Evolutionary conservation across 345 rosid species (phyloP), one percentile per base, ranked within the genome.

Genomic region (Syzygium aqueum): DNA sequence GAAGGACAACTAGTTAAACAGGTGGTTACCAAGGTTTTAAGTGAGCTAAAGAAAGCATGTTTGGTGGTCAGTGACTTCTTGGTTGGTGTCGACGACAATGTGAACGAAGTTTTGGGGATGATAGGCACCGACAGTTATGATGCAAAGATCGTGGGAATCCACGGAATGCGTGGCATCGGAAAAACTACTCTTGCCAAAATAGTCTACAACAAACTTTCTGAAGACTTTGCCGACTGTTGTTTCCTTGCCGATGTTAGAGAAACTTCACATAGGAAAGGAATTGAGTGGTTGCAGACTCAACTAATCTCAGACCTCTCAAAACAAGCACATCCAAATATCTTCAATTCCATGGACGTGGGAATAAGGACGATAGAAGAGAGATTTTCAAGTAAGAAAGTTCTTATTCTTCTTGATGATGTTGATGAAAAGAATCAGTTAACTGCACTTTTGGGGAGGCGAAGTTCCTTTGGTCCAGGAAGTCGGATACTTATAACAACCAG

Each of bases 351-450:
- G 9, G 87, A 73, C 11, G 65, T 51, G 37, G 87, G 84, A 21
- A 30, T 33, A 22, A 63, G 3, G 33, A 23, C 53, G 6, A 51
- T 86, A 53, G 53, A 86, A 73, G 52, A 73, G 33, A 86, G 84
- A 51, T 22, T 86, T 22, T 43, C 22, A 0, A 51, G 2, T 19
- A 65, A 63, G 25, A 67, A 73, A 67, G 84, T 86, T 73, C 87
- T 86, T 22, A 50, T 86, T 86, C 87, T 86, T n/a, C 54, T 86
- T 2, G 84, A 86, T 86, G 87, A 73, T 51, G 87, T 86, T 27
- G 84, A 51, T 86, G 53, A 67, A 3, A 13, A 6, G 3, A 1
- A 4, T 40, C 63, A 86, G 12, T 22, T 86, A 4, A 67, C 51
- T 57, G 51, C 59, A 73, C 40, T 86, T 52, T 82, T 61, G 5